Conservation (phyloP, 2,329 filamentous ascomycete genomes). For the Aspergillus spinulosporus region DNA sequence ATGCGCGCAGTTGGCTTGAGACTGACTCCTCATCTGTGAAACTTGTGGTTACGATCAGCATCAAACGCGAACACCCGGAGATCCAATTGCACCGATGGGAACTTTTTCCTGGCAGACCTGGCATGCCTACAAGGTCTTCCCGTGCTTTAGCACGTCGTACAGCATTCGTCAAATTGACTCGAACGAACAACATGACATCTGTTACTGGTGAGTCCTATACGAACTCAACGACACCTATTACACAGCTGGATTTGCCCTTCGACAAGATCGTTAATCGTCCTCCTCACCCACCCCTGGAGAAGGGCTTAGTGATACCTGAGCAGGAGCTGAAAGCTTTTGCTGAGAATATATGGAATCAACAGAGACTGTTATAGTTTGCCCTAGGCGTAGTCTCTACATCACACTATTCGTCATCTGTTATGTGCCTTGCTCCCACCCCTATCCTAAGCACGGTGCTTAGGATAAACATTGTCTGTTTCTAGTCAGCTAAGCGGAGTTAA, state of each 20-base stretch:
- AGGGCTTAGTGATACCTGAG: conserved; percentile 21
- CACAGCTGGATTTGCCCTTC: conserved; percentile 21
- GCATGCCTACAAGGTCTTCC: conserved; percentile 18
- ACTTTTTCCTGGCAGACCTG: conserved; percentile 15
- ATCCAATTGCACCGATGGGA: conserved; percentile 23
- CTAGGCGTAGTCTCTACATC: neutral
- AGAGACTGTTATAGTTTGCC: conserved; percentile 18
- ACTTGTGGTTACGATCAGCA: conserved; percentile 23
- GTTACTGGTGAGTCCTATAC: conserved; percentile 21
- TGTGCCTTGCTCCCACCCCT: no score
- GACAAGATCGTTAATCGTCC: conserved; percentile 42
- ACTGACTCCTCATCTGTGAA: conserved; percentile 20
- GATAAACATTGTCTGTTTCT: no score
- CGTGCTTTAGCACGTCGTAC: conserved; percentile 18
- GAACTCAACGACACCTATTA: conserved; percentile 21
- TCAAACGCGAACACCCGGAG: conserved; percentile 19
- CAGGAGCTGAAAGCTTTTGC: conserved; percentile 22
- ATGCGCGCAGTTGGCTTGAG: conserved; percentile 24
- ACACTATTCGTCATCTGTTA: no score
- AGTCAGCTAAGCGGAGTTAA: no score
- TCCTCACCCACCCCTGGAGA: conserved; percentile 19
- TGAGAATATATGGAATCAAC: conserved; percentile 19
- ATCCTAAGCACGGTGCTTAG: no score
- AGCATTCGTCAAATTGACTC: conserved; percentile 21
- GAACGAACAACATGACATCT: conserved; percentile 20